Evolutionary conservation across 495 filamentous ascomycete genomes (phyloP), one percentile per base, ranked within the genome.

Genomic region (Lophiotrema nucula): DNA sequence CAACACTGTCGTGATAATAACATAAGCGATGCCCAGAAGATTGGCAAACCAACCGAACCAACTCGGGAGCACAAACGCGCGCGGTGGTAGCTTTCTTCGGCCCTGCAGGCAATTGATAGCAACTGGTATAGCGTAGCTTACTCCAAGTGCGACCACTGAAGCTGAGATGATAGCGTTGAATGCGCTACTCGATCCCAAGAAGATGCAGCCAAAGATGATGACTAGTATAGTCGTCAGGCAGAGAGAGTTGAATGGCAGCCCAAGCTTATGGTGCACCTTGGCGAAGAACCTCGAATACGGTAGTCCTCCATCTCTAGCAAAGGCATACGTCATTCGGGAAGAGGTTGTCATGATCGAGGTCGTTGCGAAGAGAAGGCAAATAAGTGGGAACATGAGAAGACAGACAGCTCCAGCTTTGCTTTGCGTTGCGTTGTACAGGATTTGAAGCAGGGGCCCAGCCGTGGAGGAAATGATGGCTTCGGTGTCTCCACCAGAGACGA

Each of bases 311-410:
- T 90, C 88, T 59, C 87, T 76, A 43, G 80, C 24, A 82, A 92
- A 92, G 1, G 88, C 87, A 56, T 86, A 90, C 25, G 83, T 81
- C 85, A 91, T 89, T 12, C 88, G 83, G 56, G 80, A 86, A 47
- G 81, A 84, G 10, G 88, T 90, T 2, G 87, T 88, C 85, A 89
- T 87, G 61, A 90, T 84, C 13, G 79, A 82, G 1, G 78, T 87
- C 1, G 81, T 78, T 5, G 86, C 85, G 64, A 91, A 89, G 0
- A 91, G 69, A 52, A 89, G 79, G 64, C 86, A 90, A 15, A 85
- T 69, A 18, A 90, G 75, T 0, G 88, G 87, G 67, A 90, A 89
- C 77, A 88, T 81, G 4, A 88, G 75, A 24, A 91, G 76, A 54
- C 83, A 88, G 12, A 88, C 81, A 15, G 85, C 77, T 4, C 83